Evolutionary conservation across 2,329 filamentous ascomycete genomes (phyloP), one percentile per base, ranked within the genome.

Genomic region (Sphaerostilbella broomeana): DNA sequence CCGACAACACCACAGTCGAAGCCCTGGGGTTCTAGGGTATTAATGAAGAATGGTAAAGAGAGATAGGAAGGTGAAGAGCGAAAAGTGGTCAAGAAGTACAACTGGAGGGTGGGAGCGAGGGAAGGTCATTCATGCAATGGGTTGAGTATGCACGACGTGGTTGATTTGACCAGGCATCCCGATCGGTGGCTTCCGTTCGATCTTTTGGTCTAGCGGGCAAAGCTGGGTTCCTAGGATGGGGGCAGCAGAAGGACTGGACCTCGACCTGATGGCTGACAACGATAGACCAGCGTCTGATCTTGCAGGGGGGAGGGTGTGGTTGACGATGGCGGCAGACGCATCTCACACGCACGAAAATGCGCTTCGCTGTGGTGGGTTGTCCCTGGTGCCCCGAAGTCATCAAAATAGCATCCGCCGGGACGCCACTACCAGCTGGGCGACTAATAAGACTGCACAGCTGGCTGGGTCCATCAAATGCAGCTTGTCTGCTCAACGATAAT

Each of bases 131-230:
- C 27, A 32, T 30, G 40, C 29, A 35, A 20, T 29, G 24, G 25
- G 20, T 21, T 19, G 31, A 25, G 30, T 35, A 34, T 21, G 16
- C 29, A 25, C 25, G 30, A 16, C 29, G 36, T 30, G 37, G 24
- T 33, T 16, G 30, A 28, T 22, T 32, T 27, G 28, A 21, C 32
- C 25, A 21, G 26, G 32, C 29, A 25, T 36, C 39, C 38, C 43
- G 33, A 42, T 46, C 42, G 43, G 29, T 45, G 43, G 38, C 32
- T 45, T 41, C 44, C 35, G 36, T 40, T 43, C 43, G 42, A 42
- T 48, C 44, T 44, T 34, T 45, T 39, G 40, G 47, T 38, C 41
- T 42, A 24, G 35, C 16, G 27, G 11, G 29, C 27, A 20, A 38
- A 27, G 35, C 34, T 27, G 35, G 26, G 26, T 34, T 35, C 29